Evolutionary conservation across 768 basidiomycete species (phyloP), one percentile per base, ranked within the genome.

Genomic region (Stropharia rugosoannulata): DNA sequence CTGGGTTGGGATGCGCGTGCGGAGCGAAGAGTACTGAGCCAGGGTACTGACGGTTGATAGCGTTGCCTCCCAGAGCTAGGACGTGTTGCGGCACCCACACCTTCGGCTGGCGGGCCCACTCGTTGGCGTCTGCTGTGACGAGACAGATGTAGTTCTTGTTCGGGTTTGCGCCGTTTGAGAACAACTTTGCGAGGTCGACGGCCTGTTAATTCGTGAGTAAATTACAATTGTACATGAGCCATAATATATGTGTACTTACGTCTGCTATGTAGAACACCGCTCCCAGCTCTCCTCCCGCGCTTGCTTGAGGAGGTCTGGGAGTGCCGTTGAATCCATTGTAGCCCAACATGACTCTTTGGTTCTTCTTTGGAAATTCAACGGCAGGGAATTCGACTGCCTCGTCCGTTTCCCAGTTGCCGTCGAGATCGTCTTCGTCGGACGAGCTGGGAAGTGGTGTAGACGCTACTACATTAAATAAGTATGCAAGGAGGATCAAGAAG

Each of bases 191-290:
- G 25, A 50, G 18, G 38, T 50, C 49, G 4, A 50, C 49, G 15
- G 38, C 4, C 49, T 50, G 18, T 27, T 16, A 25, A 11, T n/a
- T 22, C 5, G 12, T 18, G 37, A 22, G 12, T 39, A 19, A 39
- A 15, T 7, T 13, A 22, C 9, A 27, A 6, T 5, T 37, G 3
- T 36, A 4, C 12, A 7, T 8, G 12, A 1, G 36, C 8, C 3
- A 40, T 2, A 9, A 22, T n/a, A n/a, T 15, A 0, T 11, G 6
- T 36, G 37, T 3, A 25, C 49, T 12, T 22, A 39, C 49, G 25
- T 51, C 49, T 25, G 49, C 49, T 12, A 51, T 51, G 12, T 51
- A 51, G 37, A 49, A 49, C 35, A 49, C 47, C 9, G 47, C 49
- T 19, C 49, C 49, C 5, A 51, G 25, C n/a, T 51, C 49, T 5